Percentiles rank a stretch among this genome's conserved stretches.
Conservation (phyloP, 257 asterid species). For the Jacaranda mimosifolia region DNA sequence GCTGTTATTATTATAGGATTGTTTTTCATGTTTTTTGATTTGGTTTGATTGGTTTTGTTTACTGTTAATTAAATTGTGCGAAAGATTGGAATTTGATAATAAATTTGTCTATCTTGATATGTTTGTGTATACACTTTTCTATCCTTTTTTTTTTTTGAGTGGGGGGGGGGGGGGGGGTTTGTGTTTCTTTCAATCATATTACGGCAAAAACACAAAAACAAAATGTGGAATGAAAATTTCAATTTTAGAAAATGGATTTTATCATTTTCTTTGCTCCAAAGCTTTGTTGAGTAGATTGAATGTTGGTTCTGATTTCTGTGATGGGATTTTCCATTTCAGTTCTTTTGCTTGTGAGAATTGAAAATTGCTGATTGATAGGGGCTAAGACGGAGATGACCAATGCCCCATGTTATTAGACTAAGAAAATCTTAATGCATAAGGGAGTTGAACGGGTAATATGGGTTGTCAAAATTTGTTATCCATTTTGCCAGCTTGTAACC, state of each 20-base stretch:
- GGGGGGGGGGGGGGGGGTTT: no score
- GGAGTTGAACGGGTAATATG: background rate
- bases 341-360: background rate
- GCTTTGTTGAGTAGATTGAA: background rate
- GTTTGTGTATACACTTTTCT: background rate
- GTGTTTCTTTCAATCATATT: background rate
- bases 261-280: background rate
- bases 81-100: constrained; percentile 12
- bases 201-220: background rate
- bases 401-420: background rate
- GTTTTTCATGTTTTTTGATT: background rate
- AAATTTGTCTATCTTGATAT: constrained; percentile 17
- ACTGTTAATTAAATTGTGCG: background rate
- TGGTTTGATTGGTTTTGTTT: constrained; percentile 17
- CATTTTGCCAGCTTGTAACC: background rate
- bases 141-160: background rate
- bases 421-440: background rate
- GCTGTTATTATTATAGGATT: background rate
- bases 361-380: background rate
- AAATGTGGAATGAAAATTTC: background rate
- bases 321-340: background rate
- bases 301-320: background rate
- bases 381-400: background rate
- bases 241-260: background rate
- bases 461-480: background rate